Base-by-base conservation (phyloP, 139 green algal species). In the Coelastrella sp. region DNA sequence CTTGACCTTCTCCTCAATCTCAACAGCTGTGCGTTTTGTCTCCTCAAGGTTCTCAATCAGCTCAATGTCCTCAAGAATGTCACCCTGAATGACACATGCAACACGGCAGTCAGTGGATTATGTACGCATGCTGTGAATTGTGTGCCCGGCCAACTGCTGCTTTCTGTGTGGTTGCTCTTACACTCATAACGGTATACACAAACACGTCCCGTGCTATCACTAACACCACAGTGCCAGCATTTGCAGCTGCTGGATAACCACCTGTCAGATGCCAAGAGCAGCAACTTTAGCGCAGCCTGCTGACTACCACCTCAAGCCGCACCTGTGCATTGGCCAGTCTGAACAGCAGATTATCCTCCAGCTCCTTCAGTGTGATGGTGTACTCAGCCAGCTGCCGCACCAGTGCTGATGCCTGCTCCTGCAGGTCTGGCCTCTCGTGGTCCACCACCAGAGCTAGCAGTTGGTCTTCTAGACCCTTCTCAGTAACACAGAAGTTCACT, bases 51-150 rank as follows among this genome's bases (percentile, higher is more conserved):
- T 96, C 91, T 98, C 96, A 82, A 99, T 96, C 58, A 99, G 92
- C 85, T 95, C 95, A 76, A 98, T 97, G 91, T 99, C 97, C 84
- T 99, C 97, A 58, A 99, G 93, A 88, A 99, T 99, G 92, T 99
- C 97, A 58, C 97, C 97, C 94, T 97, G 90, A 17, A 68, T 7
- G n/a, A 73, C n/a, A n/a, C n/a, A n/a, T n/a, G n/a, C n/a, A n/a
- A n/a, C n/a, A n/a, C n/a, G n/a, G n/a, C n/a, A n/a, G n/a, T n/a
- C n/a, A n/a, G n/a, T n/a, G n/a, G n/a, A n/a, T n/a, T n/a, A n/a
- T n/a, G n/a, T n/a, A n/a, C n/a, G n/a, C n/a, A n/a, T n/a, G n/a
- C n/a, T n/a, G n/a, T n/a, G n/a, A n/a, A n/a, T n/a, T n/a, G n/a
- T n/a, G n/a, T n/a, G n/a, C n/a, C n/a, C n/a, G n/a, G n/a, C n/a